phyloP scores from a whole-genome alignment of 2,329 filamentous ascomycete species.

The Diaporthe helianthi region DNA sequence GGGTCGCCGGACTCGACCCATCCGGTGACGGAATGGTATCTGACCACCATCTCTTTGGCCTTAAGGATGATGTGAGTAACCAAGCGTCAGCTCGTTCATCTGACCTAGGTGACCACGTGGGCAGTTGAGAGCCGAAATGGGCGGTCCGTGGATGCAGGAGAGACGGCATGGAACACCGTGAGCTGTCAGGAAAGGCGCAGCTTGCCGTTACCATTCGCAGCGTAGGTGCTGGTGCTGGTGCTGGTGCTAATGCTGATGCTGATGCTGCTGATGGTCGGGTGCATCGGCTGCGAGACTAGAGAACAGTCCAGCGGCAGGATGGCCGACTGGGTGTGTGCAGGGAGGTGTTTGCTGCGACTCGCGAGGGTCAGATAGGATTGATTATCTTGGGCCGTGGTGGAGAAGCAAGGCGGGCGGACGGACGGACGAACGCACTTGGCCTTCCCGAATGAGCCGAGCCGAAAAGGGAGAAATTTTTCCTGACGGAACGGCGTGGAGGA shows the following conservation, averaged over 20 bases:
- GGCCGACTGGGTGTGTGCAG: neutral
- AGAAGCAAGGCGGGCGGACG: neutral
- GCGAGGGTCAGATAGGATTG: slow-evolving; percentile 22
- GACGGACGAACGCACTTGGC: slow-evolving; percentile 7
- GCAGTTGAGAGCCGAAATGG: slow-evolving; percentile 1
- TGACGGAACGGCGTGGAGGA: slow-evolving; percentile 9
- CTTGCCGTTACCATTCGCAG: neutral
- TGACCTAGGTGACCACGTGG: slow-evolving; percentile 29
- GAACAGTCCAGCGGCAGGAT: neutral
- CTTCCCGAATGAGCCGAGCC: slow-evolving; percentile 25
- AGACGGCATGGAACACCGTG: slow-evolving; percentile 16
- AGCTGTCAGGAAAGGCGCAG: slow-evolving; percentile 22
- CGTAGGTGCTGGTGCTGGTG: neutral
- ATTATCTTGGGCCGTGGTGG: neutral
- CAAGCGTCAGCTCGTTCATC: slow-evolving; percentile 14
- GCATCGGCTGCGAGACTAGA: neutral
- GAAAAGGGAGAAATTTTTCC: slow-evolving; percentile 16
- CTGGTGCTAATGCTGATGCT: neutral
- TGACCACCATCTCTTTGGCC: slow-evolving; percentile 4
- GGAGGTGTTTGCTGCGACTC: slow-evolving; percentile 22
- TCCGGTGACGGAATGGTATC: neutral
- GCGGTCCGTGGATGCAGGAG: neutral
- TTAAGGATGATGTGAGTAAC: slow-evolving; percentile 19
- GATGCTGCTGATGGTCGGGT: neutral
- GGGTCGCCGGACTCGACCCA: neutral